Evolutionary conservation across 768 basidiomycete species (phyloP).

Genomic region (Trametes sanguinea): DNA sequence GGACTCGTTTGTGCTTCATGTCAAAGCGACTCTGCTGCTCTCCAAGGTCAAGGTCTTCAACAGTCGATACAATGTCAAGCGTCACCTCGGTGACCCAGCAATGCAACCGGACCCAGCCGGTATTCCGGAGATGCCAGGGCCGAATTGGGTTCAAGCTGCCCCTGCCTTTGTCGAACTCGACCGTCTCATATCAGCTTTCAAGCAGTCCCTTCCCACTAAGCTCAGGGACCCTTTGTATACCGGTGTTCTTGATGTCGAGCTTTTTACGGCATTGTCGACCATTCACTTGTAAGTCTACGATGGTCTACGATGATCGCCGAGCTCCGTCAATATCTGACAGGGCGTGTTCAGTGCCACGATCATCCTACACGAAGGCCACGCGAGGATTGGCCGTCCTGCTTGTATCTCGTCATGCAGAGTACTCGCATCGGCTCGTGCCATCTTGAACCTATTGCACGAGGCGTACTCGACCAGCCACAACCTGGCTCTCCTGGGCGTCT

Average conservation of each 20-base stretch:
- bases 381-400: conserved; percentile 54
- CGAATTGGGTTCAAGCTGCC: background rate
- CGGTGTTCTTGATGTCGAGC: conserved; percentile 58
- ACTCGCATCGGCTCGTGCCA: conserved; percentile 62
- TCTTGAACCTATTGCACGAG: conserved; percentile 66
- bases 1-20: conserved; percentile 71
- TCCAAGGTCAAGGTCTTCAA: conserved; percentile 67
- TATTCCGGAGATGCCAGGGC: conserved; percentile 13
- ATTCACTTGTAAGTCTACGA: conserved; percentile 23
- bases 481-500: conserved; percentile 67
- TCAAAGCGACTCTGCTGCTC: conserved; percentile 68
- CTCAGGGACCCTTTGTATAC: conserved; percentile 53
- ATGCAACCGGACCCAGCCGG: conserved; percentile 27
- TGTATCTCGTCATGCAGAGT: conserved; percentile 74
- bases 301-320: background rate
- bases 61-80: conserved; percentile 60
- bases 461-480: conserved; percentile 74
- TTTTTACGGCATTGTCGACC: conserved; percentile 43
- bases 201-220: conserved; percentile 57
- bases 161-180: conserved; percentile 65
- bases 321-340: conserved; percentile 30
- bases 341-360: conserved; percentile 56
- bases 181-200: conserved; percentile 55
- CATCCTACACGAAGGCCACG: conserved; percentile 76
- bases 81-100: conserved; percentile 58